Conservation (phyloP, 1,284 basidiomycete species). For the Leccinum pachyderme region DNA sequence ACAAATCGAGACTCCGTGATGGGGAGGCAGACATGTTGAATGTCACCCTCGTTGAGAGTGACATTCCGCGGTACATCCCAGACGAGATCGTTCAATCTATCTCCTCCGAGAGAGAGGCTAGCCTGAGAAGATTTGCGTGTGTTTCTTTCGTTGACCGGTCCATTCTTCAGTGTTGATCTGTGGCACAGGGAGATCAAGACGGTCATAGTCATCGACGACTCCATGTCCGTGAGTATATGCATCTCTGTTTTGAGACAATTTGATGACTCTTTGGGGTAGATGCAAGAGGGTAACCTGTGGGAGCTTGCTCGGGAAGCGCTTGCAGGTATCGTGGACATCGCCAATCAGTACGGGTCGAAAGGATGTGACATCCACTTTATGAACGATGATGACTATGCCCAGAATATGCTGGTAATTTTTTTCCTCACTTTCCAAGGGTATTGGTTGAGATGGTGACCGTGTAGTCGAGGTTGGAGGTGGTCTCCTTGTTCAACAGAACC, state of each 20-base stretch:
- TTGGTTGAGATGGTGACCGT: background rate
- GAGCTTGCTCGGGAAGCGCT: constrained; percentile 41
- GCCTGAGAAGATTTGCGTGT: constrained; percentile 27
- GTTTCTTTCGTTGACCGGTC: constrained; percentile 4
- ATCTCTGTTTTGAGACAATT: background rate
- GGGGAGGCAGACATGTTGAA: constrained; percentile 23
- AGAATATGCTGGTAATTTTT: constrained; percentile 33
- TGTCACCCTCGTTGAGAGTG: constrained; percentile 26
- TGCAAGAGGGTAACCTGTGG: constrained; percentile 41
- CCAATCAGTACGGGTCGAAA: constrained; percentile 38
- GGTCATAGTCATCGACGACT: constrained; percentile 46
- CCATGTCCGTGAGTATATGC: constrained; percentile 37
- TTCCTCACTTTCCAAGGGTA: background rate
- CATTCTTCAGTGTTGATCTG: constrained; percentile 3
- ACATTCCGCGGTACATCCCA: constrained; percentile 30
- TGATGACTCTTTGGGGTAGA: constrained; percentile 26
- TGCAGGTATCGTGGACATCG: constrained; percentile 41
- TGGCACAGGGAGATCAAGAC: constrained; percentile 32
- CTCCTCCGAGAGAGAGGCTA: constrained; percentile 18
- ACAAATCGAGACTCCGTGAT: constrained; percentile 1
- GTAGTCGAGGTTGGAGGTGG: constrained; percentile 26
- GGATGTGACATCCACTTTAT: constrained; percentile 48
- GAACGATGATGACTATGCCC: constrained; percentile 34
- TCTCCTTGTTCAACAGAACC: constrained; percentile 30
- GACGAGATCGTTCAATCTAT: background rate